Conservation (phyloP, 257 asterid species). For the Hygrophila difformis region DNA sequence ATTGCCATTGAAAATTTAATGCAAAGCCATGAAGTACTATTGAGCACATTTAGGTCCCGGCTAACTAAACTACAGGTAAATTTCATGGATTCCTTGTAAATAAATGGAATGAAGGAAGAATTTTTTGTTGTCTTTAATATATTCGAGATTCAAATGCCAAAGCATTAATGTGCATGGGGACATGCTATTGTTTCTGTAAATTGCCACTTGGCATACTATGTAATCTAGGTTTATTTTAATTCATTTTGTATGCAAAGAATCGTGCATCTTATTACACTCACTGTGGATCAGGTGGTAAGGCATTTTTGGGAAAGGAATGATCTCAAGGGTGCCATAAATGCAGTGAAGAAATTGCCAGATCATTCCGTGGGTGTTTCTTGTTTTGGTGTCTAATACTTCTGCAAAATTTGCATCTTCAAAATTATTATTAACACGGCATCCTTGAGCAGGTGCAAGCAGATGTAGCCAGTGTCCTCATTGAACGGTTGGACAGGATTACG, state of each 20-base stretch:
- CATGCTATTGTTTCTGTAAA: too few relatives aligned
- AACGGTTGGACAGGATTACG: constrained; percentile 59
- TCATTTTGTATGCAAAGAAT: too few relatives aligned
- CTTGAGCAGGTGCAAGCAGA: constrained; percentile 85
- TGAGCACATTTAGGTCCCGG: constrained; percentile 73
- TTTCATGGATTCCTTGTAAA: not conserved
- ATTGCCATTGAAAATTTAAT: constrained; percentile 42
- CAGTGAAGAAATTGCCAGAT: constrained; percentile 73
- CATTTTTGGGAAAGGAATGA: constrained; percentile 94
- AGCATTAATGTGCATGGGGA: too few relatives aligned
- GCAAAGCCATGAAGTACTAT: constrained; percentile 69
- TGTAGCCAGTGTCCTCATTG: constrained; percentile 60
- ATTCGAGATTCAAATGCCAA: too few relatives aligned
- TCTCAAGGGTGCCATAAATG: constrained; percentile 86
- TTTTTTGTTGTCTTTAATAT: not conserved
- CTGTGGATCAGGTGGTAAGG: constrained; percentile 72
- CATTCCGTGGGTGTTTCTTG: constrained; percentile 54
- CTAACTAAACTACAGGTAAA: constrained; percentile 89
- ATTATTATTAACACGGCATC: too few relatives aligned
- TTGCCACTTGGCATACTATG: too few relatives aligned
- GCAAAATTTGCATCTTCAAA: too few relatives aligned
- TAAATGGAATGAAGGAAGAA: not conserved
- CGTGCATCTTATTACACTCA: not conserved
- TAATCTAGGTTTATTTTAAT: too few relatives aligned
- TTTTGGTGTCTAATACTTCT: too few relatives aligned